Evolutionary conservation across 345 rosid species (phyloP).

Genomic region (Arabidopsis suecica): DNA sequence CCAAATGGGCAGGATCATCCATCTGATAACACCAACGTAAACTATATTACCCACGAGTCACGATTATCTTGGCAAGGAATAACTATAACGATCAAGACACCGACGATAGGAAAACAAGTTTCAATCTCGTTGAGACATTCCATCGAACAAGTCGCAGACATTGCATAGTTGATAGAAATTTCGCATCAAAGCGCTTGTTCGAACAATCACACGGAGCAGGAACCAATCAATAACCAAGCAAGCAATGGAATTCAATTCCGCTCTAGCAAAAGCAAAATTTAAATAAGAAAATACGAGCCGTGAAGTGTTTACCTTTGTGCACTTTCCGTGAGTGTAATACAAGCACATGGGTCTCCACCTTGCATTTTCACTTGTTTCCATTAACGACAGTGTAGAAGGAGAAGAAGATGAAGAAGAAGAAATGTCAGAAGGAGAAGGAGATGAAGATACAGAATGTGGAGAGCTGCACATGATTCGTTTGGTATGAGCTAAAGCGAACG

Average conservation of each 20-base stretch:
- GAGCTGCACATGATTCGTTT: conserved; percentile 33
- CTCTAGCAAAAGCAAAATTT: neutral
- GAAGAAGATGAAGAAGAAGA: conserved; percentile 27
- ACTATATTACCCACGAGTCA: neutral
- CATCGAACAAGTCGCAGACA: conserved; percentile 50
- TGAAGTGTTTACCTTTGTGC: conserved; percentile 61
- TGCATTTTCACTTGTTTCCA: conserved; percentile 20
- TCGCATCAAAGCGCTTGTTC: neutral
- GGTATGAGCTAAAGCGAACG: conserved; percentile 31
- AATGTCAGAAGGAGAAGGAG: conserved; percentile 35
- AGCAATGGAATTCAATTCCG: neutral
- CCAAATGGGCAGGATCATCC: conserved; percentile 73
- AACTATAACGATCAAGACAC: conserved; percentile 8
- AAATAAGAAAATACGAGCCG: neutral
- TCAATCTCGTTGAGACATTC: conserved; percentile 37
- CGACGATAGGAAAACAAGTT: neutral
- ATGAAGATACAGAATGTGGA: conserved; percentile 38
- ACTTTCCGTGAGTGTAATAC: conserved; percentile 84
- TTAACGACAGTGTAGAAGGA: conserved; percentile 36
- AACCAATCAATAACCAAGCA: neutral
- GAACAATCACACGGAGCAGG: neutral
- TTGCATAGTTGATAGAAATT: neutral
- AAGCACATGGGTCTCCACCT: conserved; percentile 86
- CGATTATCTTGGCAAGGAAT: neutral
- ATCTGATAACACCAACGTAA: conserved; percentile 51